Percentiles rank a stretch among this genome's conserved stretches.
phyloP scores from a whole-genome alignment of 371 early-diverging fungal genomes.

The Entomophthora muscae region DNA sequence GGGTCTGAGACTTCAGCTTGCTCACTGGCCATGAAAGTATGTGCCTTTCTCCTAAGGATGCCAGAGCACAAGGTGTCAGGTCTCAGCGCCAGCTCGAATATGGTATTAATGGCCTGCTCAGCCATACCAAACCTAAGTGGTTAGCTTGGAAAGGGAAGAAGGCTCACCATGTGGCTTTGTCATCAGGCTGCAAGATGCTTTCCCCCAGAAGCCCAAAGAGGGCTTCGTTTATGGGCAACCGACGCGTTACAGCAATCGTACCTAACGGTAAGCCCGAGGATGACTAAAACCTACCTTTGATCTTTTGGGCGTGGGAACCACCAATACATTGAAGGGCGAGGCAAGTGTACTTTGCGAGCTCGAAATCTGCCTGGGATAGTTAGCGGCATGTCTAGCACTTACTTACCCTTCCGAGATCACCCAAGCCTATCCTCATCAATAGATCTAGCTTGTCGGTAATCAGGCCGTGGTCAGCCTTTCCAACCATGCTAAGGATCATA shows the following conservation, averaged over 20 bases:
- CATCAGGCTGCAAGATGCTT: constrained; percentile 23
- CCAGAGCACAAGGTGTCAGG: constrained; percentile 64
- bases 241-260: constrained; percentile 26
- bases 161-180: constrained; percentile 44
- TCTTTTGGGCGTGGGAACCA: constrained; percentile 19
- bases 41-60: constrained; percentile 28
- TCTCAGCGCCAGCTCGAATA: constrained; percentile 70
- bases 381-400: neutral
- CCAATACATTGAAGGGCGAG: constrained; percentile 68
- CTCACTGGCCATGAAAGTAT: constrained; percentile 8
- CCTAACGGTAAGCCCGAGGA: no score
- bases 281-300: constrained; percentile 18
- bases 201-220: constrained; percentile 42
- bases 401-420: constrained; percentile 48
- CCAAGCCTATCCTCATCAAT: constrained; percentile 68
- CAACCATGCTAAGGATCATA: constrained; percentile 80
- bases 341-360: constrained; percentile 74
- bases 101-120: constrained; percentile 81
- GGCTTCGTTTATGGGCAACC: constrained; percentile 51
- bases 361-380: constrained; percentile 32
- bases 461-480: constrained; percentile 56
- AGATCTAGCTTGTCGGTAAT: constrained; percentile 65
- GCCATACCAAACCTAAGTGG: constrained; percentile 60
- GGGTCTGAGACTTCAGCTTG: constrained; percentile 20
- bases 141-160: neutral